Percentiles rank a stretch among this genome's conserved stretches.
Evolutionary conservation across 2,329 filamentous ascomycete genomes (phyloP).

Genomic region (Dendrostoma leiphaemia): DNA sequence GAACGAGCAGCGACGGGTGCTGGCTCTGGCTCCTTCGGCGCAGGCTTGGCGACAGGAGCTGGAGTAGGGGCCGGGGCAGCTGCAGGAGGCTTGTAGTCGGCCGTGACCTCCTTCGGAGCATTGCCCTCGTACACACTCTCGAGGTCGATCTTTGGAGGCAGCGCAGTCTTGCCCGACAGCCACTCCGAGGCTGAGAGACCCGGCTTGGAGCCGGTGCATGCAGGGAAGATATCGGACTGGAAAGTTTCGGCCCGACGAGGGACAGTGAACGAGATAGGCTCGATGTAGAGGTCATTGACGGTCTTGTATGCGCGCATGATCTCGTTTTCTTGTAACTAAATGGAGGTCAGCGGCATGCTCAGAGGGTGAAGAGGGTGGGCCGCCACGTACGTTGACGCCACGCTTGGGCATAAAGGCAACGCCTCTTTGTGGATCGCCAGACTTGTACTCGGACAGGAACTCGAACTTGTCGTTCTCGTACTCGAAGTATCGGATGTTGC

Average conservation of each 20-base stretch:
- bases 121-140: conserved; percentile 87
- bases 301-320: conserved; percentile 96
- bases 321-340: conserved; percentile 87
- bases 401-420: conserved; percentile 93
- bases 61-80: conserved; percentile 43
- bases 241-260: conserved; percentile 90
- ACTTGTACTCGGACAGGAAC: conserved; percentile 95
- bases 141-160: conserved; percentile 90
- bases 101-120: conserved; percentile 72
- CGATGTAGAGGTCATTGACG: conserved; percentile 89
- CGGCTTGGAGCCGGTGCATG: conserved; percentile 75
- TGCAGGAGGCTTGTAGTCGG: conserved; percentile 62
- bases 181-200: conserved; percentile 80
- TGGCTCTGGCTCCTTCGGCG: conserved; percentile 53
- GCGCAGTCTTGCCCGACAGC: conserved; percentile 78
- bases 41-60: conserved; percentile 42
- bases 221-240: conserved; percentile 96
- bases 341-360: conserved; percentile 18
- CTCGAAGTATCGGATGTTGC: conserved; percentile 98
- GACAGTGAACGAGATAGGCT: conserved; percentile 96
- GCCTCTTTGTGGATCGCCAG: conserved; percentile 89
- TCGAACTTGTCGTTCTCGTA: conserved; percentile 99
- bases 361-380: neutral
- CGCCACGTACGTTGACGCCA: conserved; percentile 72
- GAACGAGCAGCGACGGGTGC: conserved; percentile 46